Base-by-base conservation (phyloP, 2,329 filamentous ascomycete genomes). In the Rutstroemia sp. region DNA sequence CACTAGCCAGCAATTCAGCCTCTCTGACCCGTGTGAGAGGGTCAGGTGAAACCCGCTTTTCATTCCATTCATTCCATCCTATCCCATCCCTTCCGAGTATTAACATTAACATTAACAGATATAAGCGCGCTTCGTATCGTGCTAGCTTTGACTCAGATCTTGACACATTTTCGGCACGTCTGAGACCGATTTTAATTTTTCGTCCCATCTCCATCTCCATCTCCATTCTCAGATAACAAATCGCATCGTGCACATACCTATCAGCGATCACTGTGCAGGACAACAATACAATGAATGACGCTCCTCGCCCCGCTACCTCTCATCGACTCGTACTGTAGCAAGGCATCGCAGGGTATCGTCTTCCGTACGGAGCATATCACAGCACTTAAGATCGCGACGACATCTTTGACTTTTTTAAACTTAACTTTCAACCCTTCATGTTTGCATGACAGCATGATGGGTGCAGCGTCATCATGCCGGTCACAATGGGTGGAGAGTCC, bases 61-160 rank as follows among this genome's bases (percentile, higher is more conserved):
- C 51, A 39, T 23, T 48, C 39, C n/a, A 54, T 23, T 5, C 45
- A 42, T 54, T 49, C 23, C 44, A 23, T 23, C 4, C 21, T 4
- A 23, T 23, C 5, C 23, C 23, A 23, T 23, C 5, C 23, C 23
- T 23, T 23, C 23, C 23, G 23, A 23, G 19, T 23, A 23, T 23
- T 5, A 23, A 4, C 23, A 23, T 23, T 5, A 23, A 4, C 23
- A 23, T 23, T 54, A 10, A 49, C 39, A 54, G 44, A 49, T 23
- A 48, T 45, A 54, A 54, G 51, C 51, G 51, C 51, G 51, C 51
- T 49, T 54, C 47, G 12, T 46, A 19, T 8, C 7, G n/a, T 30
- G 45, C 19, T 47, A 30, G 45, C 25, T 17, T 38, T 23, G 39
- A 45, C 21, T 52, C 19, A 23, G 38, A 46, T 21, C 21, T 46